Percentiles rank a stretch among this genome's conserved stretches.
These are phyloP conservation scores for Penicillium subrubescens DNA, from an alignment of 495 filamentous ascomycete genomes.

Conservation along the genomic window DNA sequence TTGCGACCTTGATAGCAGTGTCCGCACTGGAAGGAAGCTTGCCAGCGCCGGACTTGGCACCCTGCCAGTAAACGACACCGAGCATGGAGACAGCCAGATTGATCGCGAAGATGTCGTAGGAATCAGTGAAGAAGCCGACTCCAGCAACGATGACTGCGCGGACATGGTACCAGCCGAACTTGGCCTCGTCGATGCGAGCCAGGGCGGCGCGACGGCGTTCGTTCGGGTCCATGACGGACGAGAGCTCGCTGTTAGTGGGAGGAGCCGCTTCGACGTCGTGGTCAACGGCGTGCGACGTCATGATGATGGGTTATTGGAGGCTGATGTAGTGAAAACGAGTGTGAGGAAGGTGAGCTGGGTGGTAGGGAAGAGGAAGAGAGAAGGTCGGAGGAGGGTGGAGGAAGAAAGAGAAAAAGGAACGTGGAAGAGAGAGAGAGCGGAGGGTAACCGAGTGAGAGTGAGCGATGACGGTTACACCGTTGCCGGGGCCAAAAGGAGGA, in stretches of 20 bases:
- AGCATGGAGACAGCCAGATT: constrained; percentile 68
- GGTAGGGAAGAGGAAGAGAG: neutral
- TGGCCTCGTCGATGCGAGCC: constrained; percentile 17
- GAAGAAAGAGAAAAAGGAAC: neutral
- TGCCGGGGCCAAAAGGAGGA: neutral
- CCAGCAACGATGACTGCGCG: constrained; percentile 76
- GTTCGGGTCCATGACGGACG: constrained; percentile 69
- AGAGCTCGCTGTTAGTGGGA: constrained; percentile 29
- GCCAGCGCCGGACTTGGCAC: constrained; percentile 49
- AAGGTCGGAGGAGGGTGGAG: neutral
- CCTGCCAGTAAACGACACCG: constrained; percentile 72
- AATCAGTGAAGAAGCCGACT: constrained; percentile 83
- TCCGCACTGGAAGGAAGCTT: constrained; percentile 65
- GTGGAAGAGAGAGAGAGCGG: neutral
- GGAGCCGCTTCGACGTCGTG: neutral
- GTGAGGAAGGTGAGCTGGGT: neutral
- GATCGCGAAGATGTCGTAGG: constrained; percentile 81
- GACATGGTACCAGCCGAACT: constrained; percentile 78
- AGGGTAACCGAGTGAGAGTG: neutral
- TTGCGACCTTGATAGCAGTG: constrained; percentile 85
- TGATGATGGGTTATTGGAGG: neutral
- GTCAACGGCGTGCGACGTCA: neutral
- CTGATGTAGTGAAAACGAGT: neutral
- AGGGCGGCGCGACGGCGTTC: neutral
- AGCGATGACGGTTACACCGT: neutral